Base-by-base conservation (phyloP, 2,329 filamentous ascomycete genomes). In the Zymoseptoria tritici region DNA sequence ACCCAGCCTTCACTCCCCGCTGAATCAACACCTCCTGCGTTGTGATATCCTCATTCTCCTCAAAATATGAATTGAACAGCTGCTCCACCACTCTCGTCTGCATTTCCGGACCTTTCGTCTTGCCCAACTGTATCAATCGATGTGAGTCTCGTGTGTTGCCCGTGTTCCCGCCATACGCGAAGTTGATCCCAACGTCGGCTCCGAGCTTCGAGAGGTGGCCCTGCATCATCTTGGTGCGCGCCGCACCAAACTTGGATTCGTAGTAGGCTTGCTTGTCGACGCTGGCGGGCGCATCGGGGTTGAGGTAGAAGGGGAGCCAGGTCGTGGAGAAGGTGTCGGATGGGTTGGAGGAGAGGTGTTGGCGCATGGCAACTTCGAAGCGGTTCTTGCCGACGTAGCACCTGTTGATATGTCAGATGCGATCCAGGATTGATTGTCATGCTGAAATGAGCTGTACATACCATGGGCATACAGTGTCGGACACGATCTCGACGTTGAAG, bases 81-180 rank as follows among this genome's bases (percentile, higher is more conserved):
- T 83, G 80, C 66, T 83, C 77, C 22, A 88, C 80, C 11, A 90
- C 80, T 54, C 76, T 75, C 42, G 81, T 85, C 76, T 90, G 83
- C 55, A 81, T 66, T 52, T 75, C 71, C 64, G 77, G 75, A 3
- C 51, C 51, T 65, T 82, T 85, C 70, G 71, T 77, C 69, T 79
- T 85, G 75, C 74, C 90, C 58, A 91, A 80, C 75, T 91, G 85
- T 52, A 92, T 81, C 61, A 93, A 71, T 3, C 91, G 83, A 74
- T 96, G 91, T 59, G 87, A 88, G 67, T 95, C 88, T 20, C 90
- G 80, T 19, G 90, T 93, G 68, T 86, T 89, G 54, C 91, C 91
- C 5, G 85, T 85, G 64, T 81, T 83, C 57, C 90, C 88, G 11
- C 83, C 82, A 64, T 87, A 89, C 21, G 82, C 82, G 75, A 95